Base-by-base conservation (phyloP, 768 basidiomycete species). In the Leccinum sublutescens region DNA sequence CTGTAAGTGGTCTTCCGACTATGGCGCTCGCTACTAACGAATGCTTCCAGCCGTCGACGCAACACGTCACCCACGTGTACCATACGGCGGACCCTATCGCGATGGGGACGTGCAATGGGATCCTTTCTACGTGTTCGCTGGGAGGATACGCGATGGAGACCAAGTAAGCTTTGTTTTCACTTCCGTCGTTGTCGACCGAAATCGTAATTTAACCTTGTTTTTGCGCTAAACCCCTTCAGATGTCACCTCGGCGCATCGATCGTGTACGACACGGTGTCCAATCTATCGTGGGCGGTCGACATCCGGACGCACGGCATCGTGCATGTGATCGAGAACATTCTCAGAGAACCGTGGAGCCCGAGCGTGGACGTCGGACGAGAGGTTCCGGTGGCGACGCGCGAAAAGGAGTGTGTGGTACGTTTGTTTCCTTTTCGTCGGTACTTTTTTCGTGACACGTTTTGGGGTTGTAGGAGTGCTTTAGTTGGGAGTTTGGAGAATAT, bases 11-110 rank as follows among this genome's bases (percentile, higher is more conserved):
- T n/a, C n/a, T 43, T 25, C 36, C 34, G 31, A 23, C 34, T 5
- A 36, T 19, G 38, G 17, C 51, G 21, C 19, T 34, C 36, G 8
- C 17, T 1, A 34, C 33, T 60, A 1, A 55, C 19, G 10, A 11
- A 57, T 23, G 8, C 12, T 47, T 15, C 6, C 63, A 89, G 86
- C 89, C 89, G 34, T 87, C 86, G 7, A 81, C 81, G 10, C 85
- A 88, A 15, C 90, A 91, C 64, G 80, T 97, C 61, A 95, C 91
- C 0, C 95, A 98, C 72, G 79, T 98, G 29, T 97, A 91, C 73
- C 92, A 97, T 68, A 96, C 89, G 21, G 95, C 95, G 27, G 95
- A 98, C 74, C 95, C 95, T 5, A 91, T 98, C 53, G 85, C 95
- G 19, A 93, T 93, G 87, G 91, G 91, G 36, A 87, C 85, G 8